Conservation (phyloP, 148 eudicot genomes). For the Pharnaceum exiguum region DNA sequence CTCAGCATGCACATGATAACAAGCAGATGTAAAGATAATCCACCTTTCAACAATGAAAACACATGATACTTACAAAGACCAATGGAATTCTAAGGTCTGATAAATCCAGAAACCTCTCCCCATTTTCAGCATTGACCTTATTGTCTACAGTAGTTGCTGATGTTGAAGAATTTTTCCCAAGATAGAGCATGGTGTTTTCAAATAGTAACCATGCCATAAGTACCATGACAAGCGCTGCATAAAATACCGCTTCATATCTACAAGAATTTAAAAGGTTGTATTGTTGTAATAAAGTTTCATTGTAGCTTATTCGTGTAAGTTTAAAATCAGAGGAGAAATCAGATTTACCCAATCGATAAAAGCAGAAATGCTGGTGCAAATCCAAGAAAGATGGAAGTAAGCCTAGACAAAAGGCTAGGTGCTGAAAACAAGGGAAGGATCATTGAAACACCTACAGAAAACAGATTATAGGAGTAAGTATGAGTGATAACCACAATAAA, state of each 20-base stretch:
- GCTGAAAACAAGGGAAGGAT: conserved; percentile 82
- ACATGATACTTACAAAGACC: conserved; percentile 60
- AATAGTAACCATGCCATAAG: conserved; percentile 90
- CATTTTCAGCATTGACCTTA: conserved; percentile 34
- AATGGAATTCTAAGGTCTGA: conserved; percentile 83
- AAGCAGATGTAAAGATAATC: too few relatives aligned
- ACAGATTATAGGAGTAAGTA: background rate
- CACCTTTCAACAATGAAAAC: background rate
- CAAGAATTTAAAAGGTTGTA: conserved; percentile 10
- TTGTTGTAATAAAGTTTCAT: too few relatives aligned
- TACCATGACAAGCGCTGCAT: conserved; percentile 74
- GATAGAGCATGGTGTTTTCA: conserved; percentile 59
- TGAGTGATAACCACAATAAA: background rate
- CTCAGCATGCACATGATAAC: too few relatives aligned
- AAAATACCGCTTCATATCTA: conserved; percentile 94
- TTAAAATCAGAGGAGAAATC: conserved; percentile 12
- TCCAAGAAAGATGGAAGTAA: conserved; percentile 89
- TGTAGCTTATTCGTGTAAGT: too few relatives aligned
- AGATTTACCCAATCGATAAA: conserved; percentile 82
- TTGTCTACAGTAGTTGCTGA: conserved; percentile 30
- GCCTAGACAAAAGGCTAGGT: conserved; percentile 71
- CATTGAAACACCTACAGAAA: conserved; percentile 60
- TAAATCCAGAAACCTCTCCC: conserved; percentile 58
- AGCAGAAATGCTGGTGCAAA: conserved; percentile 93
- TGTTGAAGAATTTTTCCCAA: conserved; percentile 34